Percentiles rank a stretch among this genome's conserved stretches.
Conservation (phyloP, 2,329 filamentous ascomycete genomes). For the Botryosphaeria dothidea region DNA sequence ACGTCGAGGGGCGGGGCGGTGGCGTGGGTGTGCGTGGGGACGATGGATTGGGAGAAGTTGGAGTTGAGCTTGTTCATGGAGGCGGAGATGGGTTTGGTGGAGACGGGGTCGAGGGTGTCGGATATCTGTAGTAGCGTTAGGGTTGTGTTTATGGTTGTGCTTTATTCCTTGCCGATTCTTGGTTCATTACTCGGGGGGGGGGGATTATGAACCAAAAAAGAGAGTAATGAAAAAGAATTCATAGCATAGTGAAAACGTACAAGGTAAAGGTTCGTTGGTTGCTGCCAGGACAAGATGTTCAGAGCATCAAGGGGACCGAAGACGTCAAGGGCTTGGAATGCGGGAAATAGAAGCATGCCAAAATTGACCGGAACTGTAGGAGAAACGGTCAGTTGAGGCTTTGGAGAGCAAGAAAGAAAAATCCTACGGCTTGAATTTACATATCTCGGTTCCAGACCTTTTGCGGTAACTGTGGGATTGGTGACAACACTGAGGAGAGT, state of each 20-base stretch:
- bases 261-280: conserved; percentile 22
- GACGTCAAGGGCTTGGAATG: conserved; percentile 40
- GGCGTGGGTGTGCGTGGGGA: conserved; percentile 58
- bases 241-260: conserved; percentile 26
- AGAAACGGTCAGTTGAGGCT: background rate
- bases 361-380: conserved; percentile 27
- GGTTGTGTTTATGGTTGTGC: background rate
- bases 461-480: background rate
- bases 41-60: conserved; percentile 39
- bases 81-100: conserved; percentile 27
- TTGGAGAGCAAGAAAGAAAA: background rate
- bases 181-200: no score
- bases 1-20: conserved; percentile 57
- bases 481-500: background rate
- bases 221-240: no score
- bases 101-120: conserved; percentile 32
- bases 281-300: background rate
- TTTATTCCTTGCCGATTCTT: no score
- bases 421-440: background rate
- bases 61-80: conserved; percentile 21
- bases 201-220: no score
- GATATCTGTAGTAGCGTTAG: conserved; percentile 18
- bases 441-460: background rate
- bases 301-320: conserved; percentile 51
- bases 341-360: conserved; percentile 37